Base-by-base conservation (phyloP, 805 yeast genomes). In the Cyberlindnera xishuangbannaensis region DNA sequence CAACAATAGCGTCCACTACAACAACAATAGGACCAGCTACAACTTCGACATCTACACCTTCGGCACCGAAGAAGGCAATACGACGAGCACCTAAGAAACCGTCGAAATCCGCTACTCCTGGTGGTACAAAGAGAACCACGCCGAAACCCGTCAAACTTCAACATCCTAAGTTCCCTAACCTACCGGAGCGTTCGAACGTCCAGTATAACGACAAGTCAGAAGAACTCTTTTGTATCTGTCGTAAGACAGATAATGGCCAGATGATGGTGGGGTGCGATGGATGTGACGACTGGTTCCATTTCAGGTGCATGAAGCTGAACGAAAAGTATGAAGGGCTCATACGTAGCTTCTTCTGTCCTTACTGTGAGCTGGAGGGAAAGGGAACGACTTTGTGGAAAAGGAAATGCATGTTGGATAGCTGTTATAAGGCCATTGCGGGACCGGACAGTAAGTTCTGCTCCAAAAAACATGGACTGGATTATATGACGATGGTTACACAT, bases 231-330 rank as follows among this genome's bases (percentile, higher is more conserved):
- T 87, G 97, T 53, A 59, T 78, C 1, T 87, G 97, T 54, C 67
- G 92, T 24, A 71, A 69, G 40, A 81, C 86, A 0, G 96, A 88
- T 48, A 67, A 70, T 39, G 92, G 88, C 2, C 78, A 75, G 37
- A 61, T 87, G 53, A 88, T 88, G 97, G 82, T 88, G n/a, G 85
- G 83, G 0, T 87, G 97, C 54, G 96, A 87, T 53, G 88, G 85
- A 6, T 88, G 97, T 58, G 95, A 86, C 50, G 95, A 85, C 38
- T 88, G 97, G 97, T 88, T 70, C 52, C 97, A 88, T 58, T 84
- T 87, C 56, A 62, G 61, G 28, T 88, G 97, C 53, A 73, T 87
- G 69, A 68, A 67, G 33, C 52, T 86, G 23, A 67, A 76, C 32
- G 54, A 53, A 7, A 58, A 63, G 34, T 70, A 69, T 48, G 67